phyloP scores from a whole-genome alignment of 352 stramenopile genomes.

The Phytophthora pinifolia region DNA sequence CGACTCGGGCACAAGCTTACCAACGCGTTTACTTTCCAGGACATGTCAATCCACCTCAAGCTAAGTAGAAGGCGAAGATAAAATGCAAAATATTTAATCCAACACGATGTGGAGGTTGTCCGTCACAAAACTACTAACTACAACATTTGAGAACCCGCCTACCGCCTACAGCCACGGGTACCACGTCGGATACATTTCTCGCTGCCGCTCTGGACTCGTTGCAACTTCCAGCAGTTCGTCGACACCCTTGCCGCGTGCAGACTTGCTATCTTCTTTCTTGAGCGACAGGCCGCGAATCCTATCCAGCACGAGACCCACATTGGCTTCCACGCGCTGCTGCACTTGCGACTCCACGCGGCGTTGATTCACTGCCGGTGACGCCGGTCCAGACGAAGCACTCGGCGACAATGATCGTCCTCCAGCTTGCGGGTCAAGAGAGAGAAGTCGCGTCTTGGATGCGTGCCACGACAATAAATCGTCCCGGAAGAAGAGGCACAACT shows the following conservation, averaged over 20 bases:
- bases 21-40: constrained; percentile 18
- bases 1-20: constrained; percentile 20
- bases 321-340: constrained; percentile 83
- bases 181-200: constrained; percentile 89
- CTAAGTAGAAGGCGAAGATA: constrained; percentile 2
- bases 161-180: constrained; percentile 76
- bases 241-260: constrained; percentile 70
- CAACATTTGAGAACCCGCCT: constrained; percentile 18
- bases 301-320: constrained; percentile 83
- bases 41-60: constrained; percentile 1
- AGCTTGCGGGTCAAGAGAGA: constrained; percentile 27
- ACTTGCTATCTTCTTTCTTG: constrained; percentile 65
- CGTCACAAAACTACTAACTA: constrained; percentile 11
- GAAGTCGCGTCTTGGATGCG: constrained; percentile 79
- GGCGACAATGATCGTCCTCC: constrained; percentile 25
- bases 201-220: constrained; percentile 76
- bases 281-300: constrained; percentile 76
- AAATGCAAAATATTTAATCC: constrained; percentile 32
- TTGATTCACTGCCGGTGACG: constrained; percentile 38
- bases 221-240: constrained; percentile 82
- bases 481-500: constrained; percentile 88
- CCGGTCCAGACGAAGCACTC: constrained; percentile 18
- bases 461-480: constrained; percentile 89
- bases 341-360: constrained; percentile 77
- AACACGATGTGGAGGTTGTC: constrained; percentile 17